Conservation (phyloP, 176 grass and related monocot genomes). For the Aegilops bicornis region DNA sequence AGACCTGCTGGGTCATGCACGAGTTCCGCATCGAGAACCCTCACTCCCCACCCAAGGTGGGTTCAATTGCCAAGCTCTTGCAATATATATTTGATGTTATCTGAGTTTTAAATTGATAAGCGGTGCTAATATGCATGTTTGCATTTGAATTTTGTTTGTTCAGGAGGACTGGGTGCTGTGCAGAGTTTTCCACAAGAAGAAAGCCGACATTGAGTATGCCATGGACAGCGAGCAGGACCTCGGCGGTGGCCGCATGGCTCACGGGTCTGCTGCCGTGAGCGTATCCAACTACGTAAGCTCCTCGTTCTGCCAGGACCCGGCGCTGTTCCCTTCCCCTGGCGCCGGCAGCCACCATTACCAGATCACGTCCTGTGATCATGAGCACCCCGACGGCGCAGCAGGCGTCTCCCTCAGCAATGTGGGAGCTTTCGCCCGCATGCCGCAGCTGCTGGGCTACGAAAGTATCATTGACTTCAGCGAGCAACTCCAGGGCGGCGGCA, state of each 20-base stretch:
- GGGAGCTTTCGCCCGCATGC: conserved; percentile 14
- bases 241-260: not conserved
- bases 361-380: not conserved
- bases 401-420: not conserved
- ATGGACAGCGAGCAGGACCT: conserved; percentile 34
- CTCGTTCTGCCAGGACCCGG: not conserved
- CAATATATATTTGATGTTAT: too few relatives aligned
- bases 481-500: not conserved
- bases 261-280: not conserved
- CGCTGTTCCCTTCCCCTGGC: conserved; percentile 22
- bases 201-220: conserved; percentile 27
- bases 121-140: too few relatives aligned
- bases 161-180: conserved; percentile 80
- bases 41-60: conserved; percentile 52
- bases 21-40: conserved; percentile 75
- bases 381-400: too few relatives aligned
- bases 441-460: conserved; percentile 24
- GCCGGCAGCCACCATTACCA: not conserved
- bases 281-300: conserved; percentile 9
- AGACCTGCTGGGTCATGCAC: conserved; percentile 88
- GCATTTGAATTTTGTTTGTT: not conserved
- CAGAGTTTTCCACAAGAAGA: conserved; percentile 65
- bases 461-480: conserved; percentile 28
- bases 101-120: too few relatives aligned
- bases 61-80: not conserved